Conservation (phyloP, 192 early-diverging fungal species). For the Podila minutissima region DNA sequence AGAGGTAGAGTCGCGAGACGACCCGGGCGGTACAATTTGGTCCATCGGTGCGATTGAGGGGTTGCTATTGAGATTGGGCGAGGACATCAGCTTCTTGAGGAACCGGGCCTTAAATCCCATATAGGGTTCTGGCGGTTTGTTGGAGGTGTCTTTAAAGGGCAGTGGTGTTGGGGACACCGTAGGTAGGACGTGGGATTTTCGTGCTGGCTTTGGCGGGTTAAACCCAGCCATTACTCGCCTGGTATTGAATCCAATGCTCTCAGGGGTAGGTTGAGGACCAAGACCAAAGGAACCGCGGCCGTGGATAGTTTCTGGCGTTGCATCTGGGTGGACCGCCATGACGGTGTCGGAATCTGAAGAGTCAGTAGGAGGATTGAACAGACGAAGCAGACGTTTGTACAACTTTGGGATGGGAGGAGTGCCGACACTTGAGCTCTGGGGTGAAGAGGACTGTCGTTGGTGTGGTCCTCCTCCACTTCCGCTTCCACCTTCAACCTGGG, state of each 20-base stretch:
- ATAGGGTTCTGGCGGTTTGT: constrained; percentile 11
- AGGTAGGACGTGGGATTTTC: too few relatives aligned
- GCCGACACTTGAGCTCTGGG: background rate
- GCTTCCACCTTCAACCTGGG: background rate
- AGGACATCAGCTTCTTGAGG: constrained; percentile 25
- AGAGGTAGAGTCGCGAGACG: background rate
- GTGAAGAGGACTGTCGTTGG: background rate
- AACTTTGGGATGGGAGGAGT: constrained; percentile 17
- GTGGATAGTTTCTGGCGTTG: background rate
- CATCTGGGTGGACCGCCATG: background rate
- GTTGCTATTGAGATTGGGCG: constrained; percentile 22
- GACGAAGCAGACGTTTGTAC: constrained; percentile 25
- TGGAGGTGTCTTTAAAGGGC: background rate
- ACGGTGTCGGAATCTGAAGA: constrained; percentile 16
- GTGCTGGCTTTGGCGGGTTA: background rate
- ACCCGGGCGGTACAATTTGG: background rate
- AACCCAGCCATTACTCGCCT: background rate
- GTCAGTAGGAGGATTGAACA: constrained; percentile 33
- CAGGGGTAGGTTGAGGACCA: background rate
- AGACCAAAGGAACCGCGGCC: constrained; percentile 10
- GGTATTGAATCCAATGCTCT: constrained; percentile 5
- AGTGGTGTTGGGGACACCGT: background rate
- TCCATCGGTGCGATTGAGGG: background rate
- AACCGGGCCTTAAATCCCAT: constrained; percentile 26
- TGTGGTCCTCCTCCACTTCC: background rate